Base-by-base conservation (phyloP, 2,329 filamentous ascomycete genomes). In the Curvularia spicifera region DNA sequence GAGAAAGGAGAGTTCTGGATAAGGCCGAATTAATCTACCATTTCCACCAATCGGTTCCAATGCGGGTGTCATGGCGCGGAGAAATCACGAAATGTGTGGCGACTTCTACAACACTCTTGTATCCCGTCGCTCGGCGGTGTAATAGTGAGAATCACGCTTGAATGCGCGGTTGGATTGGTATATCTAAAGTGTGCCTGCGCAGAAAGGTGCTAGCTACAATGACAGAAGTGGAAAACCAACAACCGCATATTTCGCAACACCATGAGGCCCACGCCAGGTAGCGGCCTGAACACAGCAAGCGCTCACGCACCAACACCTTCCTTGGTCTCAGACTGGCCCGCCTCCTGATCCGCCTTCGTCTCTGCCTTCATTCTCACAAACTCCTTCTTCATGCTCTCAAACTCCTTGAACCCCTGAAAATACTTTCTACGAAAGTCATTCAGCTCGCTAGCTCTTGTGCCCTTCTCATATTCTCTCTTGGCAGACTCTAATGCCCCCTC, bases 341-440 rank as follows among this genome's bases (percentile, higher is more conserved):
- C 18, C 20, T 47, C 47, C 8, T 7, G 42, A 12, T 10, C 37
- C 8, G 7, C 28, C 29, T 43, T 59, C 0, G 50, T 8, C 1
- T 58, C 63, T 2, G 29, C 46, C 50, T 71, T 71, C 68, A 71
- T 67, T 28, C 68, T 47, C 1, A 68, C 44, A 54, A 71, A 67
- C 58, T 72, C 70, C 57, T 69, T 68, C 56, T 68, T 65, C 67
- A 70, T 68, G 26, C 63, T 70, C 51, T 74, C 71, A 26, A 71
- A 70, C 49, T 72, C 71, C 46, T 72, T 75, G 56, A 79, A 79
- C 1, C 77, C 77, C 62, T 78, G 60, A 37, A 79, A 79, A n/a
- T 78, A 79, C 72, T 82, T 86, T 72, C 84, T 84, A 56, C 89
- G 80, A 70, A 91, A 91, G 6, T 80, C 79, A 68, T 91, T 91